Conservation (phyloP, 371 early-diverging fungal genomes). For the Capillidium heterosporum region DNA sequence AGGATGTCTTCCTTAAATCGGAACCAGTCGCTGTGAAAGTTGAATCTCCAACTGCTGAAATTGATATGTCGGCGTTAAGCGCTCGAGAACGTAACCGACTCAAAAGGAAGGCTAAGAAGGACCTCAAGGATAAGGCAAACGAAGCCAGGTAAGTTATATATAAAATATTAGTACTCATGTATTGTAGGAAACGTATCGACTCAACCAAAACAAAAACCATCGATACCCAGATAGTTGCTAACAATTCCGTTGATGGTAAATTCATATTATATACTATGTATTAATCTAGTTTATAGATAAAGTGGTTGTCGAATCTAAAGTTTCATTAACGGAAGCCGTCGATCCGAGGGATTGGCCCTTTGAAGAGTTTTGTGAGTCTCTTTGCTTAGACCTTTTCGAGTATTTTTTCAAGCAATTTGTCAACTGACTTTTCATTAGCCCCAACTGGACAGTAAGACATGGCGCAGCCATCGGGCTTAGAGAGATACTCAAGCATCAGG, state of each 20-base stretch:
- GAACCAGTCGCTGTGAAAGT: slow-evolving; percentile 5
- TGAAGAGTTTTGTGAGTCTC: slow-evolving; percentile 69
- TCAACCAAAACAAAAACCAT: not conserved
- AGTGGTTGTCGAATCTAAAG: not conserved
- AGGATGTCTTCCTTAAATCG: slow-evolving; percentile 25
- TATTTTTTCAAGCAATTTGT: slow-evolving; percentile 3
- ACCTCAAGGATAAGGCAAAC: slow-evolving; percentile 26
- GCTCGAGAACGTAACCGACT: slow-evolving; percentile 75
- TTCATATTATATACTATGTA: not conserved
- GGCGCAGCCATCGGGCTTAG: slow-evolving; percentile 91
- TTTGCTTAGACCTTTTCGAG: slow-evolving; percentile 80
- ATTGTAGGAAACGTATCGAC: not conserved
- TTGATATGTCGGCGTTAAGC: slow-evolving; percentile 65
- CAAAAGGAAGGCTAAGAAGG: slow-evolving; percentile 73
- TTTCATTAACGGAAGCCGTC: not conserved
- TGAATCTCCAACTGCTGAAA: slow-evolving; percentile 11
- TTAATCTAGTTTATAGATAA: not conserved
- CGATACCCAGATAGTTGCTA: not conserved
- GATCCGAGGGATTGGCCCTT: slow-evolving; percentile 69
- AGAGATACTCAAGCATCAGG: slow-evolving; percentile 71
- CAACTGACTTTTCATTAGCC: slow-evolving; percentile 11
- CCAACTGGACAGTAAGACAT: slow-evolving; percentile 88
- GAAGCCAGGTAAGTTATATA: not conserved
- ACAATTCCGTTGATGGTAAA: too few relatives aligned
- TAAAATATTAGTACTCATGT: not conserved